Conservation (phyloP, 1,139 yeast genomes). For the Chernovozyma sophiae-reginae region DNA sequence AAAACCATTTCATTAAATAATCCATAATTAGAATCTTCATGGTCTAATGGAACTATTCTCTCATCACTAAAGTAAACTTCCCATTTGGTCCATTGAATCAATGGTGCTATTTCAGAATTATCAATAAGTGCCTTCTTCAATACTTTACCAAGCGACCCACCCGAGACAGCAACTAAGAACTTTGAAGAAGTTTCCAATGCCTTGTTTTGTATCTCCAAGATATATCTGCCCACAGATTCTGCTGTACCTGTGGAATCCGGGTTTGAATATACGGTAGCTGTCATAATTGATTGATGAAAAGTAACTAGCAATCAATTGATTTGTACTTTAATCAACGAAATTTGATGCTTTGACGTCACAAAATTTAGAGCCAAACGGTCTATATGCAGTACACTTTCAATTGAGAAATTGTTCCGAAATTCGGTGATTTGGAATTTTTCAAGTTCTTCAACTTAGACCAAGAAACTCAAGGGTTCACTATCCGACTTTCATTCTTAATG, state of each 20-base stretch:
- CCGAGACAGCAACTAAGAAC: conserved; percentile 81
- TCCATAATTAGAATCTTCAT: conserved; percentile 67
- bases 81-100: conserved; percentile 66
- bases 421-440: no score
- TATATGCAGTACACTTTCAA: no score
- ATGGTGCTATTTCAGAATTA: conserved; percentile 40
- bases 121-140: conserved; percentile 67
- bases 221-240: conserved; percentile 50
- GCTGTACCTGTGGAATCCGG: conserved; percentile 57
- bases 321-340: no score
- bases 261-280: conserved; percentile 47
- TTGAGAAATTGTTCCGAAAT: no score
- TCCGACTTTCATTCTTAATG: no score
- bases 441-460: no score
- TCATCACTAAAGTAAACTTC: conserved; percentile 70
- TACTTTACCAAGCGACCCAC: conserved; percentile 83
- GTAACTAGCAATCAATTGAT: no score
- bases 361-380: no score
- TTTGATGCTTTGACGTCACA: no score
- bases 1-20: conserved; percentile 57
- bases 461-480: no score
- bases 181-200: conserved; percentile 37
- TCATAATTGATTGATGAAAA: conserved; percentile 16
- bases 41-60: conserved; percentile 63
- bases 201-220: conserved; percentile 51